These are phyloP conservation scores for Iris macrosiphon DNA, from an alignment of 106 monocot genomes.

Conservation along the genomic window DNA sequence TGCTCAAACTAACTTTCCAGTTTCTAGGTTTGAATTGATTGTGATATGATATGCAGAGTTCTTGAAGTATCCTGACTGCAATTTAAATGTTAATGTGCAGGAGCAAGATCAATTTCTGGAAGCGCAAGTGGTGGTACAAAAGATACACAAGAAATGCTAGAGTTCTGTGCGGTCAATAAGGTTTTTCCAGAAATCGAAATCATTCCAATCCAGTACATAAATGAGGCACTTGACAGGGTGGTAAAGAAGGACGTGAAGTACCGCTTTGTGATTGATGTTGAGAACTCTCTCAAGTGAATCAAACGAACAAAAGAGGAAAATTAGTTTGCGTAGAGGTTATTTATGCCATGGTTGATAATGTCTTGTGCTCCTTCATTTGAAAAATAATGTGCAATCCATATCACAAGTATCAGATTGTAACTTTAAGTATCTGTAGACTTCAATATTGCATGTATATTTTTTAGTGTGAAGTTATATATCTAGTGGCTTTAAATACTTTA, in stretches of 20 bases:
- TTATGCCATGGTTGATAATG: too few relatives aligned
- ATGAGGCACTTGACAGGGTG: slow-evolving; percentile 65
- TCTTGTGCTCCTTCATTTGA: too few relatives aligned
- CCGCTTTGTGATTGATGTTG: slow-evolving; percentile 75
- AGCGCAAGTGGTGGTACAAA: slow-evolving; percentile 61
- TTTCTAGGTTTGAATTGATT: not conserved
- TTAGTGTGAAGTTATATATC: too few relatives aligned
- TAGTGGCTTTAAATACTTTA: too few relatives aligned
- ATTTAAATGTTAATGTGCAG: slow-evolving; percentile 13
- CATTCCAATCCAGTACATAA: slow-evolving; percentile 56
- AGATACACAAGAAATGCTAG: slow-evolving; percentile 59
- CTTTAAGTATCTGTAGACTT: too few relatives aligned
- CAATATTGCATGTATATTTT: too few relatives aligned
- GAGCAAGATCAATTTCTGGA: slow-evolving; percentile 45
- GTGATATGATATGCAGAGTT: not conserved
- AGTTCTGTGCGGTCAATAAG: slow-evolving; percentile 65
- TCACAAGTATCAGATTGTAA: too few relatives aligned
- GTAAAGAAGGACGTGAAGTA: slow-evolving; percentile 60
- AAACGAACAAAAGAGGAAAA: too few relatives aligned
- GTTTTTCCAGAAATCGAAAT: slow-evolving; percentile 68
- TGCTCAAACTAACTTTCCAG: not conserved
- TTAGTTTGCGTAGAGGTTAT: too few relatives aligned
- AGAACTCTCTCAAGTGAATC: slow-evolving; percentile 44
- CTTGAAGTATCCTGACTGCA: not conserved
- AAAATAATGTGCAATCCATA: too few relatives aligned